Evolutionary conservation across 2,329 filamentous ascomycete species (phyloP).

Genomic region (Stylonectria norvegica): DNA sequence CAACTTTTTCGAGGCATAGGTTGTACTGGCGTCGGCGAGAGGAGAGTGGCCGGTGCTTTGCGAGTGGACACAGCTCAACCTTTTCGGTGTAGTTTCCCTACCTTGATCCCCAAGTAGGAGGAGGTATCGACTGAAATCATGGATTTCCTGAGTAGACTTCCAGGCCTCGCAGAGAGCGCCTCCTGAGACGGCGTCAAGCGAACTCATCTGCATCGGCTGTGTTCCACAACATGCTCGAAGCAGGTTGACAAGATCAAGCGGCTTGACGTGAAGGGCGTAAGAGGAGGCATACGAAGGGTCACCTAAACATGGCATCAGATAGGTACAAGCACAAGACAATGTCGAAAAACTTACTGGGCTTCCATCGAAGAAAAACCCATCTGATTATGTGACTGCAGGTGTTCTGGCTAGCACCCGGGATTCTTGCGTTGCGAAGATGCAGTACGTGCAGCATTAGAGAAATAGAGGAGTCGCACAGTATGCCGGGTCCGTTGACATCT

Average conservation of each 20-base stretch:
- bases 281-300: conserved; percentile 66
- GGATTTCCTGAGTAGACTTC: conserved; percentile 41
- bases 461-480: conserved; percentile 76
- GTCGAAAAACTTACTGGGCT: conserved; percentile 59
- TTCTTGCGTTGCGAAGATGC: conserved; percentile 61
- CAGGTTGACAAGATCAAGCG: conserved; percentile 64
- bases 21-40: conserved; percentile 31
- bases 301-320: conserved; percentile 39
- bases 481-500: conserved; percentile 75
- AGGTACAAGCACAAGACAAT: not conserved
- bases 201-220: conserved; percentile 29
- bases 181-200: conserved; percentile 39
- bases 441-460: conserved; percentile 69
- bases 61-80: conserved; percentile 6
- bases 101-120: conserved; percentile 44
- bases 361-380: conserved; percentile 83
- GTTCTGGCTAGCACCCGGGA: conserved; percentile 64
- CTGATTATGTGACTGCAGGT: conserved; percentile 70
- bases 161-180: conserved; percentile 48
- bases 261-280: conserved; percentile 60
- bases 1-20: conserved; percentile 46
- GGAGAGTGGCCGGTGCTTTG: conserved; percentile 13
- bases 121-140: conserved; percentile 50
- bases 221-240: conserved; percentile 66
- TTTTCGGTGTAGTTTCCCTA: too few relatives aligned